phyloP scores from a whole-genome alignment of 805 yeast species.

The Wickerhamomyces rabaulensis region DNA sequence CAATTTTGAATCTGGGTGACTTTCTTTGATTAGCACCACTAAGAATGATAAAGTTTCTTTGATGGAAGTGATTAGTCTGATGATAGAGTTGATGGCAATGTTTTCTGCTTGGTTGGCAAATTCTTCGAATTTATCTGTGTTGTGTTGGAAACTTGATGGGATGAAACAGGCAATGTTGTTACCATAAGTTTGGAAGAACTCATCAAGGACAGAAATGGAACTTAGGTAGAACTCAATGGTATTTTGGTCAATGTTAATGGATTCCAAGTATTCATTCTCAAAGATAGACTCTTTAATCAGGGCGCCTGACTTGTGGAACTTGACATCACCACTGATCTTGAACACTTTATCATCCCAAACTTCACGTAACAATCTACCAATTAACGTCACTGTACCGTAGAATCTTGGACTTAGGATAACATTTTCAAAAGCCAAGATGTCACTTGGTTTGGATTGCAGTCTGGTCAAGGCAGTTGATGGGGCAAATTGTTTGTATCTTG shows the following conservation, averaged over 20 bases:
- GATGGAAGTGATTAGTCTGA: slow-evolving; percentile 68
- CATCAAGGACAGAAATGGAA: slow-evolving; percentile 62
- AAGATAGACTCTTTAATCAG: slow-evolving; percentile 25
- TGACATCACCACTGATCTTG: slow-evolving; percentile 27
- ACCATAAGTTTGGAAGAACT: slow-evolving; percentile 63
- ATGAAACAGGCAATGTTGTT: slow-evolving; percentile 55
- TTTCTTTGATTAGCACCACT: slow-evolving; percentile 74
- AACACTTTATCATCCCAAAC: slow-evolving; percentile 77
- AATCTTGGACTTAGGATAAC: slow-evolving; percentile 90
- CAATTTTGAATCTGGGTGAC: slow-evolving; percentile 31
- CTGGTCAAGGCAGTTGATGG: slow-evolving; percentile 11
- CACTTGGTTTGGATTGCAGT: slow-evolving; percentile 12
- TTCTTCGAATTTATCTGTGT: slow-evolving; percentile 42
- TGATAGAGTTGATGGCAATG: slow-evolving; percentile 74
- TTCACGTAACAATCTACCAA: slow-evolving; percentile 73
- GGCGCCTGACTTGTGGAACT: slow-evolving; percentile 30
- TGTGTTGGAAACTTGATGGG: slow-evolving; percentile 45
- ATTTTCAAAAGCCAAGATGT: slow-evolving; percentile 47
- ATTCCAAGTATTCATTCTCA: slow-evolving; percentile 34
- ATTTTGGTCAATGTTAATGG: slow-evolving; percentile 36
- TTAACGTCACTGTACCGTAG: slow-evolving; percentile 76
- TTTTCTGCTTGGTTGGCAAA: slow-evolving; percentile 85
- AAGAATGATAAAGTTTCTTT: slow-evolving; percentile 90
- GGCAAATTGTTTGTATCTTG: slow-evolving; percentile 27
- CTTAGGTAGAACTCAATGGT: slow-evolving; percentile 68